Base-by-base conservation (phyloP, 148 eudicot species). In the Rhododendron ferrugineum region DNA sequence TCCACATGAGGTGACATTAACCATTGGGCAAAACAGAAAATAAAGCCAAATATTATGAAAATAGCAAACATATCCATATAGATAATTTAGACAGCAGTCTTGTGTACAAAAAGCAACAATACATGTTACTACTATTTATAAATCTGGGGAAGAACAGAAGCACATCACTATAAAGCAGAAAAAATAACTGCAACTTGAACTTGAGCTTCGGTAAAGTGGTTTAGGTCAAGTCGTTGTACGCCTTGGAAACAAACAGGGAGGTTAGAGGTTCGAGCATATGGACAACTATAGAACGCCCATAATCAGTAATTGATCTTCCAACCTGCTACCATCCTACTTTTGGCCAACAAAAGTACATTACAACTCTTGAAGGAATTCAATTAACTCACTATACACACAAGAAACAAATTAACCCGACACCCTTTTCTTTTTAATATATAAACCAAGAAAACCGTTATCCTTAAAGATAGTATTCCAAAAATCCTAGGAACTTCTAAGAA, bases 1-100 rank as follows among this genome's bases (percentile, higher is more conserved):
- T 47, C 83, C 90, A 88, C 70, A 34, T 1, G 44, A 82, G 47
- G 66, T 26, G 46, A 82, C 84, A 88, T 85, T 74, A 88, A 82
- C 30, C 83, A 81, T 44, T 36, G 16, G 62, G 6, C 34, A 80
- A 84, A 72, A 16, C 9, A 79, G 47, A 32, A 52, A 52, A 82
- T 72, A 70, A 52, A 74, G 46, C 58, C 80, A 74, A 40, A 50
- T 30, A 58, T 68, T 8, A 44, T 14, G 28, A 72, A 34, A 68
- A n/a, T 18, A 15, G n/a, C 28, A 37, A 15, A 72, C 26, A 56
- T 10, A 10, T 36, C 28, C 3, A 32, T 23, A 81, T 18, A 60
- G 40, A 60, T 37, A 60, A 81, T 32, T 76, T 23, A n/a, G 28
- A 78, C 13, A 37, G 72, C 58, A 37, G 49, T 11, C 11, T 79